Conservation (phyloP, 164 flowering plant genomes). For the Annona cherimola region DNA sequence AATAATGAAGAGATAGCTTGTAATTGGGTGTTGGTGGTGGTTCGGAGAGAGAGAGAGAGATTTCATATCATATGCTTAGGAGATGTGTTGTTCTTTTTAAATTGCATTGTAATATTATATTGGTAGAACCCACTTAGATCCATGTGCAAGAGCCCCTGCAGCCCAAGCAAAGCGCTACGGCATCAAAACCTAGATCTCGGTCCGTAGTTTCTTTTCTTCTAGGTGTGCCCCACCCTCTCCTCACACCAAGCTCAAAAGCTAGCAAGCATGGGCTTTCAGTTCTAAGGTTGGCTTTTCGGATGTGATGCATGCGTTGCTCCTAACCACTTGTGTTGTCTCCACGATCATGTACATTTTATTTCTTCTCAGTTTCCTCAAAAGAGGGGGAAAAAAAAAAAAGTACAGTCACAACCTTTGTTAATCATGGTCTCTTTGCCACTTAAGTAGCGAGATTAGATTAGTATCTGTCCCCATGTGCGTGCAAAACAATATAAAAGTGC, state of each 20-base stretch:
- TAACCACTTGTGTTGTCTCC: constrained; percentile 9
- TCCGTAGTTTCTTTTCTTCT: constrained; percentile 5
- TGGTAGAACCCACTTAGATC: constrained; percentile 1
- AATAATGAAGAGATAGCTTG: background rate
- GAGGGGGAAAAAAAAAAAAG: constrained; percentile 1
- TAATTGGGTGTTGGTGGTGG: background rate
- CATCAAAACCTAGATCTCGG: constrained; percentile 8
- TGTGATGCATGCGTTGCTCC: constrained; percentile 7
- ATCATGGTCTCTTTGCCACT: constrained; percentile 4
- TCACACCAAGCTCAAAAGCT: background rate
- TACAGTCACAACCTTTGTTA: background rate
- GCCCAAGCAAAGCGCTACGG: constrained; percentile 9
- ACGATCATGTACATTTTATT: background rate
- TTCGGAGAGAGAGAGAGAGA: background rate
- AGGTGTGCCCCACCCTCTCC: constrained; percentile 1
- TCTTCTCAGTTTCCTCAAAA: background rate
- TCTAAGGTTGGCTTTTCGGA: constrained; percentile 1
- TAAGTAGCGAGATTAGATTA: constrained; percentile 1
- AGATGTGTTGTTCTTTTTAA: background rate
- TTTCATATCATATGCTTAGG: background rate
- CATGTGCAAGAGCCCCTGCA: constrained; percentile 6
- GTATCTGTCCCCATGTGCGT: constrained; percentile 1
- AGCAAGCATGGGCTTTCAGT: background rate
- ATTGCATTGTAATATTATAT: background rate
- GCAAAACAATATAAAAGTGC: background rate